A percentile compares a stretch with the other conserved stretches of the same genome.
These are phyloP conservation scores for Rhizophagus sp. DNA, from an alignment of 192 early-diverging fungal genomes.

Conservation along the genomic window DNA sequence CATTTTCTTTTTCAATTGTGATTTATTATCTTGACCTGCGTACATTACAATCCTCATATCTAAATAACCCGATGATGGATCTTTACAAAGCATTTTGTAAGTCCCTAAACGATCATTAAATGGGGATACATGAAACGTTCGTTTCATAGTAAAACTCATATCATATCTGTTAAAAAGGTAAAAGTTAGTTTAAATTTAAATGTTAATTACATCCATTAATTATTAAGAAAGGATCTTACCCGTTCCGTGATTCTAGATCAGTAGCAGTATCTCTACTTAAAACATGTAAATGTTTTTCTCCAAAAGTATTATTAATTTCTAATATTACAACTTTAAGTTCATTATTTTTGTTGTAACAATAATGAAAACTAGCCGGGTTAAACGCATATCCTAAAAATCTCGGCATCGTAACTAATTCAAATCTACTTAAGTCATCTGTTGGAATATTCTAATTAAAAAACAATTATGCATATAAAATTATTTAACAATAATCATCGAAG, in stretches of 20 bases:
- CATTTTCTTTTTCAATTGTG: constrained; percentile 31
- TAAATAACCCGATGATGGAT: background rate
- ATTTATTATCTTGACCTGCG: background rate
- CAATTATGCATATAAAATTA: background rate
- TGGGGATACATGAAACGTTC: constrained; percentile 39
- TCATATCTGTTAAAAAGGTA: background rate
- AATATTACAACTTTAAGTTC: constrained; percentile 39
- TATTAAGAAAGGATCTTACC: background rate
- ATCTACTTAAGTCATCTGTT: background rate
- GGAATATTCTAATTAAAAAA: constrained; percentile 25
- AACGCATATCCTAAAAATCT: constrained; percentile 53
- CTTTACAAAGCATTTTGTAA: constrained; percentile 24
- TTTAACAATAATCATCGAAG: background rate
- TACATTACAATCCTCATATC: constrained; percentile 20
- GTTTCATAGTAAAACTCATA: constrained; percentile 26
- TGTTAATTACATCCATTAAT: background rate
- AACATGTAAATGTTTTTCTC: constrained; percentile 57
- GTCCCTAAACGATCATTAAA: constrained; percentile 38
- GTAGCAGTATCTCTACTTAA: constrained; percentile 33
- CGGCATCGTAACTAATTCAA: constrained; percentile 51
- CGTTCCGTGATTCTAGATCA: background rate
- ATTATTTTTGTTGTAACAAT: constrained; percentile 39
- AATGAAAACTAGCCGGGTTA: constrained; percentile 58
- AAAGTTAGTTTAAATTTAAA: background rate
- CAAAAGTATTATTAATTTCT: constrained; percentile 65